Percentiles rank a stretch among this genome's conserved stretches.
These are phyloP conservation scores for Calonectria hawksworthii DNA, from an alignment of 2,329 filamentous ascomycete species.

Conservation along the genomic window DNA sequence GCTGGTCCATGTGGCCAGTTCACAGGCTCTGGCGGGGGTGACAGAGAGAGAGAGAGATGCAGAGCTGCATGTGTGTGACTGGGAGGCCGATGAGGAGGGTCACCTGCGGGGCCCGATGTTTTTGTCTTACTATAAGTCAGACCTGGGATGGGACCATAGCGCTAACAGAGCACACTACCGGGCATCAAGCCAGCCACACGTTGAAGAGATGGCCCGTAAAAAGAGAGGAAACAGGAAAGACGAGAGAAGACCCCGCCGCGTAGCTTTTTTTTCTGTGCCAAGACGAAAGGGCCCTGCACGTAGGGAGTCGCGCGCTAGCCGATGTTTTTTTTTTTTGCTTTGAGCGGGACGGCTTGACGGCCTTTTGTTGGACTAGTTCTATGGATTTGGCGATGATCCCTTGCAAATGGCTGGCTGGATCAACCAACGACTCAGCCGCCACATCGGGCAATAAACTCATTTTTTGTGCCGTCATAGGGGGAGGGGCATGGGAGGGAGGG, in stretches of 20 bases:
- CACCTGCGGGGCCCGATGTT: not conserved
- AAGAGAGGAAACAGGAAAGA: not conserved
- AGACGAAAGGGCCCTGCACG: too few relatives aligned
- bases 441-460: conserved; percentile 4
- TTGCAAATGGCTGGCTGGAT: not conserved
- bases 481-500: too few relatives aligned
- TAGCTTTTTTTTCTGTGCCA: not conserved
- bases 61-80: not conserved
- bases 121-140: conserved; percentile 10
- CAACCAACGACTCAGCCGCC: conserved; percentile 2
- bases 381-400: not conserved
- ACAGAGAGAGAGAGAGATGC: too few relatives aligned
- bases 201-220: not conserved
- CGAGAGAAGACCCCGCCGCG: not conserved
- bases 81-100: not conserved
- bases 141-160: conserved; percentile 4
- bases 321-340: not conserved
- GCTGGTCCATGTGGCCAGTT: conserved; percentile 1
- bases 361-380: not conserved
- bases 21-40: not conserved
- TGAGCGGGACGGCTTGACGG: not conserved
- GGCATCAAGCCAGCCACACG: not conserved
- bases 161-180: not conserved
- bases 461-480: conserved; percentile 7
- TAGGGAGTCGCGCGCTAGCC: not conserved